Evolutionary conservation across 495 filamentous ascomycete species (phyloP).

Genomic region (Penicillium waksmanii): DNA sequence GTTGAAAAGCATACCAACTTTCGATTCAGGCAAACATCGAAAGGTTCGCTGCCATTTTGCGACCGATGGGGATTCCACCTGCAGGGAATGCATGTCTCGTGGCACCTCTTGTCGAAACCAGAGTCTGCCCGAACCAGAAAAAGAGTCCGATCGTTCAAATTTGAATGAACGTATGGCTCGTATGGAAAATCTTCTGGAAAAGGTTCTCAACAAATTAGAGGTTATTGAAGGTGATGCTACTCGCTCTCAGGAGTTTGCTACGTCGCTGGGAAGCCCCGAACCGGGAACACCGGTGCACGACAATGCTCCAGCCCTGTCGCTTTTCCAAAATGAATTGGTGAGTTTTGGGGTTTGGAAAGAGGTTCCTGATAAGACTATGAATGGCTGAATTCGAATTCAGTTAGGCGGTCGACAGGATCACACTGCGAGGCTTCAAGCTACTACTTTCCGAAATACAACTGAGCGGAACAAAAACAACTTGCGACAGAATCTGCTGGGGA

Average conservation of each 20-base stretch:
- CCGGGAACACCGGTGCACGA: conserved; percentile 13
- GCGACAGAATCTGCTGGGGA: conserved; percentile 8
- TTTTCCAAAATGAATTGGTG: conserved; percentile 21
- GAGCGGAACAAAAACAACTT: conserved; percentile 16
- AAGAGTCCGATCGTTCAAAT: conserved; percentile 36
- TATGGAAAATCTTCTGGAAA: conserved; percentile 50
- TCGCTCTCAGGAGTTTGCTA: not conserved
- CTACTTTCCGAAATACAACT: not conserved
- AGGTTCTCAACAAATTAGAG: conserved; percentile 10
- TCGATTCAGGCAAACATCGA: conserved; percentile 21
- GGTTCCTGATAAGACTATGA: too few species aligned
- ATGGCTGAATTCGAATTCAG: conserved; percentile 1
- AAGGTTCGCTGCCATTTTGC: conserved; percentile 24
- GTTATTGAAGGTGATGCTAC: not conserved
- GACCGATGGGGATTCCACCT: conserved; percentile 33
- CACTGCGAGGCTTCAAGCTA: not conserved
- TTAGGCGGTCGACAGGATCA: conserved; percentile 13
- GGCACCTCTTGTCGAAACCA: conserved; percentile 54
- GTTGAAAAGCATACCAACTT: conserved; percentile 3
- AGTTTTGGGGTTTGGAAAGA: not conserved
- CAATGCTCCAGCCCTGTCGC: conserved; percentile 16
- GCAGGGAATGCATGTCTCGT: conserved; percentile 49
- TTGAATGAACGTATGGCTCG: conserved; percentile 47
- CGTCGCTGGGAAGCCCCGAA: not conserved
- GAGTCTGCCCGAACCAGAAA: conserved; percentile 47